Conservation (phyloP, 108 stramenopile species). For the Mediolabrus comicus region DNA sequence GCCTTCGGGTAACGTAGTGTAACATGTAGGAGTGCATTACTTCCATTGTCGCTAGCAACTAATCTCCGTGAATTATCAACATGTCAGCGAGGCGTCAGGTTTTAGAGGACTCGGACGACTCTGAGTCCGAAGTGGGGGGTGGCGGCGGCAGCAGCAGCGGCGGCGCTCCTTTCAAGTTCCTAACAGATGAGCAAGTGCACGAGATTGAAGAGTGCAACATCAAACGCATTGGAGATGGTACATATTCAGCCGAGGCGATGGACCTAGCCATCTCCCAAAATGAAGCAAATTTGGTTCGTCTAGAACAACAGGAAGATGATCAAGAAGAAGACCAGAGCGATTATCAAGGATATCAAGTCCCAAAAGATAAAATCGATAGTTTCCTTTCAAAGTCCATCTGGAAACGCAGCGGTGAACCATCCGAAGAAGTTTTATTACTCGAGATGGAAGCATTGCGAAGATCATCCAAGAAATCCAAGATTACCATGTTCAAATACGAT, state of each 20-base stretch:
- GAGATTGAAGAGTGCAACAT: constrained; percentile 21
- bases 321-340: background rate
- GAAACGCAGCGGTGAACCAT: background rate
- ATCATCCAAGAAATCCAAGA: constrained; percentile 10
- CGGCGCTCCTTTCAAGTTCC: background rate
- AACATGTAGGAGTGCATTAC: no score
- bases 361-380: background rate
- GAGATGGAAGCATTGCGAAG: constrained; percentile 13
- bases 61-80: background rate
- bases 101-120: constrained; percentile 27
- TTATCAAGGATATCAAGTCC: constrained; percentile 12
- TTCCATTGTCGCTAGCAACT: background rate
- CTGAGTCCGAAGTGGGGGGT: constrained; percentile 3
- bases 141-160: background rate
- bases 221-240: background rate
- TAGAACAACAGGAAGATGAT: background rate
- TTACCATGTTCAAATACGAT: constrained; percentile 10
- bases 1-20: no score
- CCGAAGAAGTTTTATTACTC: constrained; percentile 16
- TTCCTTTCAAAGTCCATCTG: constrained; percentile 13
- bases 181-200: constrained; percentile 8
- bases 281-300: background rate
- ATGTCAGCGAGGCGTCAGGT: constrained; percentile 26
- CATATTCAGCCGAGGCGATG: constrained; percentile 13
- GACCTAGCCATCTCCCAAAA: constrained; percentile 9